Percentiles rank a stretch among this genome's conserved stretches.
Conservation (phyloP, 2,329 filamentous ascomycete genomes). For the Venturia aucupariae region DNA sequence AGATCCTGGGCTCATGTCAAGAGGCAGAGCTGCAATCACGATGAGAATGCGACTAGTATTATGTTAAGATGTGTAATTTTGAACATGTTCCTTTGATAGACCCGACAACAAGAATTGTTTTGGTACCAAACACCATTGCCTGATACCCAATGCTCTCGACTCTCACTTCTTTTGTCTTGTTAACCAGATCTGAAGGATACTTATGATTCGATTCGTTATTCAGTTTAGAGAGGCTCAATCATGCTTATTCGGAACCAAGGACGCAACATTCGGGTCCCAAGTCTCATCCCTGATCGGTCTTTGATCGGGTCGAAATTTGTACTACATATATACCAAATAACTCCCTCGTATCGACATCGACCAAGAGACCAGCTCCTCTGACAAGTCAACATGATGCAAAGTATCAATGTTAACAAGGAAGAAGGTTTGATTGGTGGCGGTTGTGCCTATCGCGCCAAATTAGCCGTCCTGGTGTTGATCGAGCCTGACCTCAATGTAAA, state of each 20-base stretch:
- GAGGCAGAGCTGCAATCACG: neutral
- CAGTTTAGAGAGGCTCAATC: no score
- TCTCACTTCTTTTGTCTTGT: neutral
- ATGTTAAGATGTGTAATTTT: neutral
- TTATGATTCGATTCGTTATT: neutral
- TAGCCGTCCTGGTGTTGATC: neutral
- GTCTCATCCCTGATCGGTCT: no score
- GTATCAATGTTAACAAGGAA: neutral
- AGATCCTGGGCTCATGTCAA: conserved; percentile 1
- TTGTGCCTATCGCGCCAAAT: neutral
- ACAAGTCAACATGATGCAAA: no score
- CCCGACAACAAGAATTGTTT: neutral
- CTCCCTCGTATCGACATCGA: no score
- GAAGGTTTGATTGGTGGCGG: neutral
- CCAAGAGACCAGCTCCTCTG: no score
- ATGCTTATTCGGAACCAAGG: no score
- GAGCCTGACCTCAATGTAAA: neutral
- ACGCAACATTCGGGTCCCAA: no score
- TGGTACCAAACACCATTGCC: neutral
- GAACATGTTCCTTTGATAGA: neutral
- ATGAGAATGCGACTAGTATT: neutral
- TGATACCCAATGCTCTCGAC: neutral
- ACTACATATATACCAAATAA: no score
- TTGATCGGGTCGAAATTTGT: neutral
- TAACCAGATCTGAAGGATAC: neutral